Evolutionary conservation across 2,329 filamentous ascomycete genomes (phyloP), one percentile per base, ranked within the genome.

Genomic region (Phyllosticta capitalensis): DNA sequence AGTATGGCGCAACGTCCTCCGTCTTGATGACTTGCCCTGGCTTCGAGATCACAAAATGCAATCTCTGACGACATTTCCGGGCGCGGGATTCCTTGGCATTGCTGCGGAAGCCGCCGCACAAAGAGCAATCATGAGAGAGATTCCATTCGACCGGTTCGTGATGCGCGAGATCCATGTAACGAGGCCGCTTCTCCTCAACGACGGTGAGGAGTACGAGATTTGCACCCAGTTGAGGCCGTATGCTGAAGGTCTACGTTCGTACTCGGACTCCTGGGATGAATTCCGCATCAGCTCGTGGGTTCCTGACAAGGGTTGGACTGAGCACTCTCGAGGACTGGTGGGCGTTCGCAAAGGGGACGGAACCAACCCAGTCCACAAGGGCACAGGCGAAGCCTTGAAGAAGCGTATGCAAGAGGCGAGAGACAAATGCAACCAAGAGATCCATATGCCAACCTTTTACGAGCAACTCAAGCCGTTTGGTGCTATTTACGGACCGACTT

Each of bases 41-140:
- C 52, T 65, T 49, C 33, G 61, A 17, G 30, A 65, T 58, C 69
- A 67, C 62, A 64, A 55, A 57, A 67, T 67, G 50, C 66, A 71
- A 56, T 63, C 61, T 14, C 56, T 65, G 1, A 67, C 63, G 12
- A 62, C 72, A 14, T 72, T 65, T 55, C 71, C 71, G 1, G 69
- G 64, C 9, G 66, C 70, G 5, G 70, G 69, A 1, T 68, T 67
- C 61, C 50, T 71, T 5, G 59, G 62, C 17, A 68, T 71, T 64
- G 68, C 66, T 7, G 57, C 72, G 19, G 70, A 73, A 61, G 71
- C 58, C 9, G 54, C 58, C 5, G 26, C 58, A 0, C 58, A 55
- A n/a, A 45, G 58, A 9, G 58, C 58, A 5, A 22, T 10, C 14
- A 53, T 61, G 51, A 50, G 60, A 17, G 59, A 52, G 7, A 26